Evolutionary conservation across 208 protist genomes (phyloP).

Genomic region (Trypanosoma cruzi): DNA sequence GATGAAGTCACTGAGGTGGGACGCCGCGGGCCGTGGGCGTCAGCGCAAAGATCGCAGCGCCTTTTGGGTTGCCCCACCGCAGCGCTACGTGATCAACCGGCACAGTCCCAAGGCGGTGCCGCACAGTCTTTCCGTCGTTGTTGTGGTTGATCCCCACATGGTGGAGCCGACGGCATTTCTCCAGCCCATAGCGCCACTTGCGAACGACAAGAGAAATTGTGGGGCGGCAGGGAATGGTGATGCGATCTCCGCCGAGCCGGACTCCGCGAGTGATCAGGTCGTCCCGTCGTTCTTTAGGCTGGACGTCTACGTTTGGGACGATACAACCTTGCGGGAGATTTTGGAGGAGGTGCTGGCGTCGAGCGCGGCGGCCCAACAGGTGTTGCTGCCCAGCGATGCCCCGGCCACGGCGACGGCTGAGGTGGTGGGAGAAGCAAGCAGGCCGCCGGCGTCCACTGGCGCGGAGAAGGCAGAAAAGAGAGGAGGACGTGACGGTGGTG

Average conservation of each 20-base stretch:
- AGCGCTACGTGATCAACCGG: slow-evolving; percentile 20
- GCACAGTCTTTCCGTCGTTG: slow-evolving; percentile 24
- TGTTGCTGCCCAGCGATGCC: slow-evolving; percentile 18
- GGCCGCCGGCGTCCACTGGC: too few species aligned
- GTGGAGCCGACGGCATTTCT: slow-evolving; percentile 21
- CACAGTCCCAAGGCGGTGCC: slow-evolving; percentile 2
- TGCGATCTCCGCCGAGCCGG: too few species aligned
- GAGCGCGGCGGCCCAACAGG: slow-evolving; percentile 5
- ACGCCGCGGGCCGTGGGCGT: not conserved
- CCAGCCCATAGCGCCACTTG: slow-evolving; percentile 13
- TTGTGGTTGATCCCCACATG: slow-evolving; percentile 8
- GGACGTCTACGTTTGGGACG: slow-evolving; percentile 24
- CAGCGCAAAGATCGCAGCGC: slow-evolving; percentile 9
- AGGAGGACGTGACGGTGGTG: too few species aligned
- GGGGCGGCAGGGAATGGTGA: too few species aligned
- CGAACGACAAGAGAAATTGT: too few species aligned
- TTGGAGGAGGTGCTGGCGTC: slow-evolving; percentile 23
- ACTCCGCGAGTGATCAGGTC: not conserved
- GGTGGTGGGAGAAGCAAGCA: not conserved
- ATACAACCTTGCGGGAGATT: slow-evolving; percentile 30
- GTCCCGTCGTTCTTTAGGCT: slow-evolving; percentile 26
- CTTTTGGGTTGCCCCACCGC: slow-evolving; percentile 20
- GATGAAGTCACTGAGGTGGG: slow-evolving; percentile 5
- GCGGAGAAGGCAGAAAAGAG: too few species aligned
- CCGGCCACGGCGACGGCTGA: not conserved